Evolutionary conservation across 2,329 filamentous ascomycete genomes (phyloP), one percentile per base, ranked within the genome.

Genomic region (Diaporthe eres): DNA sequence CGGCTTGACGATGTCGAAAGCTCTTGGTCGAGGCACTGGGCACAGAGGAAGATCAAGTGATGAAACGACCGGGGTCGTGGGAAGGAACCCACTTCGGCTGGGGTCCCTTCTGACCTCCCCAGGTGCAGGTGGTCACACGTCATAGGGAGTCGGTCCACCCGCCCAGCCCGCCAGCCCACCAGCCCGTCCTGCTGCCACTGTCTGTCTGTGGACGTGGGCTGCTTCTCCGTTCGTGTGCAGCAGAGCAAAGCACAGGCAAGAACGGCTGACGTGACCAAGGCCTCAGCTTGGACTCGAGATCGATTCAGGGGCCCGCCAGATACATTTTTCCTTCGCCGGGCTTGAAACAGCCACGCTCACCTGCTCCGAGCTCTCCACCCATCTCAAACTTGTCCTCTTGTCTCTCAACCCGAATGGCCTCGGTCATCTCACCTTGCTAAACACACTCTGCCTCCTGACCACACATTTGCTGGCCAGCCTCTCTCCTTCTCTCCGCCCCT

Each of bases 291-390:
- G 47, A 55, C 65, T 53, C 13, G 49, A 68, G n/a, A 55, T 55
- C 65, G 49, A 70, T 39, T 70, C 49, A 70, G 65, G 49, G 49
- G 49, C 31, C 65, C 65, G 65, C 65, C 65, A 42, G 65, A 55
- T 70, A 70, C 65, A 55, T 70, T 70, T 68, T 65, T 51, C 34
- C 49, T 19, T 42, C 65, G 31, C 65, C 65, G 65, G 65, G 49
- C 65, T 70, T 70, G 65, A 70, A 70, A 55, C 65, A 70, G 31
- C 49, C 65, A 70, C 49, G 34, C 65, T 70, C 34, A 55, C 49
- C 47, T 39, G 47, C 47, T 15, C 63, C 63, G 63, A 68, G 44
- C 31, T 39, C 57, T 61, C 34, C 57, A 28, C 37, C 39, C 60
- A 42, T 42, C 37, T 25, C 19, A 19, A 9, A 9, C 25, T 15